phyloP scores from a whole-genome alignment of 305 asterid genomes.

The Solanum hybrid region DNA sequence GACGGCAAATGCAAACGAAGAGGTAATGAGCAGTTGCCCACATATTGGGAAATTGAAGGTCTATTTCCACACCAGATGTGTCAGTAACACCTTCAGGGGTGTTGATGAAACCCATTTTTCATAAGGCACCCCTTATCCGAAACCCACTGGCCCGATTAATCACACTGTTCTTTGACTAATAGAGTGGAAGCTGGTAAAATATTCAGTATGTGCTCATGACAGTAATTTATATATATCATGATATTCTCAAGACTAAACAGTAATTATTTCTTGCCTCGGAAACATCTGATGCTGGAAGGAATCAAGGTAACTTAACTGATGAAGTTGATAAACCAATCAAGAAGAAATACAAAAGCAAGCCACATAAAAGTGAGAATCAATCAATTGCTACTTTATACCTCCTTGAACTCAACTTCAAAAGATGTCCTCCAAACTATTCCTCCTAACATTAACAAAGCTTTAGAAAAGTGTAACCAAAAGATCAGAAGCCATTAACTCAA shows the following conservation, averaged over 20 bases:
- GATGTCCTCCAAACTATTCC: constrained; percentile 12
- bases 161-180: neutral
- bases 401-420: neutral
- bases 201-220: neutral
- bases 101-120: neutral
- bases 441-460: constrained; percentile 4
- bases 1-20: neutral
- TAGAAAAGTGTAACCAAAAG: constrained; percentile 9
- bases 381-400: neutral
- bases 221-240: neutral
- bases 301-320: neutral
- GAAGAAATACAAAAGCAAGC: neutral
- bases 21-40: neutral
- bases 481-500: constrained; percentile 4
- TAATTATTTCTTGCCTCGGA: neutral
- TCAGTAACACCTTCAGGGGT: neutral
- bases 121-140: neutral
- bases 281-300: neutral
- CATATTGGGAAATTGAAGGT: neutral
- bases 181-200: neutral
- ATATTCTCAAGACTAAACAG: neutral
- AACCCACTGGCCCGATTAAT: neutral
- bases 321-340: neutral
- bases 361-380: constrained; percentile 3
- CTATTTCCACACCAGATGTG: neutral